Base-by-base conservation (phyloP, 1,139 yeast species). In the Geotrichum reessii region DNA sequence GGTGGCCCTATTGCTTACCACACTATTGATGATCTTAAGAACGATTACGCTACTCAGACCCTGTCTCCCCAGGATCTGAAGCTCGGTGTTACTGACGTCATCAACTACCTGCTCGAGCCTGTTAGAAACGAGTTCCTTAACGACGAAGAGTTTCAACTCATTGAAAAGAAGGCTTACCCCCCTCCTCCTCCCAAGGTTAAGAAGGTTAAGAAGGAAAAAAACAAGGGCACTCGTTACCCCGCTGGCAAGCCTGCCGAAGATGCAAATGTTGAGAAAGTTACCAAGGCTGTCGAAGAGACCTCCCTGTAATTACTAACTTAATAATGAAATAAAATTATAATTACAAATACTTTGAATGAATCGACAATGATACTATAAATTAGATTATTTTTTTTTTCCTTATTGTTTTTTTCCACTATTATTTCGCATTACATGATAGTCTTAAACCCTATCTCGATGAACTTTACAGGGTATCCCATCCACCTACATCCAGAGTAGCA, bases 31-130 rank as follows among this genome's bases (percentile, higher is more conserved):
- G 79, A 82, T 42, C 78, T 93, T 68, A 86, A 86, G 72, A 75
- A 77, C 47, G 97, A 87, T 66, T 95, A 81, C 74, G 84, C 81
- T 53, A 78, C 80, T 28, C 87, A 86, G 68, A 82, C 82, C 69
- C 81, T 95, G 69, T 82, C 95, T 52, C 98, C 99, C 40, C 95
- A 91, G 49, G 99, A 95, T 74, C 83, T 95, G 74, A 95, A 95
- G 75, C 76, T 86, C 11, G 99, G 99, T 74, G 93, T 93, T 58
- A 79, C 96, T 55, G 95, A 85, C 66, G 87, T 86, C 55, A 86
- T 95, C 69, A 87, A 89, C 71, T 83, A 73, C 52, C 79, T 95
- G 61, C 81, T 95, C 67, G 92, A 83, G 14, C 99, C 99, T 58
- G 84, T 95, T 61, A 86, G 92, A 72, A 84, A 82, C 61, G 91